Evolutionary conservation across 2,329 filamentous ascomycete genomes (phyloP), one percentile per base, ranked within the genome.

Genomic region (Clarireedia homoeocarpa): DNA sequence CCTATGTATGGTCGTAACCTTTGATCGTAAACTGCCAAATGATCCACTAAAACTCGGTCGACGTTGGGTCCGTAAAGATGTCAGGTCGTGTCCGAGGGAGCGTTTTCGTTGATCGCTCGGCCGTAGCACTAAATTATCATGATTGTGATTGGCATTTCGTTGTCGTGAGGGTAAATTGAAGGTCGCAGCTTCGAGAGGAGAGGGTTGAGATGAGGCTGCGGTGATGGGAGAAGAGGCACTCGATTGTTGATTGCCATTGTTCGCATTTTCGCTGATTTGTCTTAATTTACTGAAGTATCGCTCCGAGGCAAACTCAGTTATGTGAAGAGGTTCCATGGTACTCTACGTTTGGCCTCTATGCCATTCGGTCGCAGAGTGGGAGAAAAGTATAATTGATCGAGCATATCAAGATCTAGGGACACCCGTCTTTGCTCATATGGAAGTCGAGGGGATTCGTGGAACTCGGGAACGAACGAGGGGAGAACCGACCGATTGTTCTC

Each of bases 261-360:
- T 63, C 56, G 55, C 73, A 72, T 61, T 71, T 68, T 62, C 75
- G 67, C 71, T 79, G 63, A 73, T 76, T 70, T 82, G 78, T 56
- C 73, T 76, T 59, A 85, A 69, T 71, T 86, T 86, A 54, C 78
- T 77, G 62, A 84, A 82, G 66, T 83, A 86, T 61, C 79, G 79
- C 69, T 80, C 75, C 46, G 83, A 86, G 59, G 81, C 83, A 71
- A 86, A 86, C 69, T 86, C 83, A 58, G 82, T 84, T 59, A 83
- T 75, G 61, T 84, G 82, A 63, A 78, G 75, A 65, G 79, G 80
- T 61, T 85, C 82, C 81, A 84, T 83, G 66, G 40, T 66, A 55
- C 60, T 56, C 63, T 60, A 58, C 63, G 64, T 58, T 61, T 61
- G 65, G 63, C 64, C 48, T 20, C 60, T 64, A 65, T 66, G 59